Base-by-base conservation (phyloP, 2,329 filamentous ascomycete species). In the Cercospora sp. region DNA sequence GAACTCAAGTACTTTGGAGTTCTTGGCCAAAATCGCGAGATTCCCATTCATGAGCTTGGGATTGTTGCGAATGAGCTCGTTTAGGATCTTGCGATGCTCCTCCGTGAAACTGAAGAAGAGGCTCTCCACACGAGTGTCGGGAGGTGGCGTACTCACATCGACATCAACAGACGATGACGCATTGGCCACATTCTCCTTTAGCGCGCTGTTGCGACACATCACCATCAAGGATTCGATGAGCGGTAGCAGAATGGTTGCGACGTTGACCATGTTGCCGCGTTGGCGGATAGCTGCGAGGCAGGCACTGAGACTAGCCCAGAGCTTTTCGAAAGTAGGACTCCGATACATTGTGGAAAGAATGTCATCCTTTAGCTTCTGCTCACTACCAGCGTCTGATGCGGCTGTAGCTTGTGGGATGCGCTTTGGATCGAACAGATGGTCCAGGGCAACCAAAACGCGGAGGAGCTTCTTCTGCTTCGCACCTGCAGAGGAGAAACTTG, bases 21-120 rank as follows among this genome's bases (percentile, higher is more conserved):
- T 99, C 85, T 97, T 97, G 71, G 98, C 95, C 59, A 99, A 83
- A 16, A 99, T 86, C 10, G 94, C 94, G 81, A 99, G 97, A 2
- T 94, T 97, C 63, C 95, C 95, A 68, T 94, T 97, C 96, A 99
- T 99, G 71, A 99, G 88, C 80, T 97, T 97, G 32, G 96, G 95
- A 73, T 97, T 98, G 77, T 97, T 93, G 71, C 96, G 91, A 65
- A 99, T 95, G 72, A 99, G 90, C 79, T 99, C 95, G 77, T 99
- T 99, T 74, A 99, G 87, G 72, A 99, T 97, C 77, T 97, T 95
- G 71, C 95, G 92, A 80, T 99, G 95, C 67, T 97, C 94, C 78
- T 98, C 95, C 0, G 95, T 99, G 78, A 99, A 99, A 60, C 87
- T 92, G 84, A 98, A 99, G 87, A 99, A 99, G 30, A 99, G 83